Evolutionary conservation across 352 stramenopile genomes (phyloP).

Genomic region (Phytophthora megakarya): DNA sequence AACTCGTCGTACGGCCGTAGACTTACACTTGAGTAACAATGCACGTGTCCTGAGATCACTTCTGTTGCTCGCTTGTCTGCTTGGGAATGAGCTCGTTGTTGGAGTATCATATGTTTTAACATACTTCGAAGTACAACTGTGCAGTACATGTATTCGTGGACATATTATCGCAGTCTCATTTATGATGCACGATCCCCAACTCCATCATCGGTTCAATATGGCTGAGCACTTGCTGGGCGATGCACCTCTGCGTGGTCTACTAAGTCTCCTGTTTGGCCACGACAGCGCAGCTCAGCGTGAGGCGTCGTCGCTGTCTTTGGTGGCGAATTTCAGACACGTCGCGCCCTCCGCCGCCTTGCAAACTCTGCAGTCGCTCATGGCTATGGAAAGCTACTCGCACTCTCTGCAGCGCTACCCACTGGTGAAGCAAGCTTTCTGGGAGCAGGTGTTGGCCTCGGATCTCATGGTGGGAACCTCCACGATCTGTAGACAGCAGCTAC

Average conservation of each 20-base stretch:
- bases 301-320: conserved; percentile 32
- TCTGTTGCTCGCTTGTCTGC: too few species aligned
- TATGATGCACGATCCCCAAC: conserved; percentile 3
- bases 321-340: conserved; percentile 29
- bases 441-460: conserved; percentile 31
- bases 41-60: too few species aligned
- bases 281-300: conserved; percentile 30
- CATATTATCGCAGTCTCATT: not conserved
- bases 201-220: not conserved
- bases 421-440: conserved; percentile 45
- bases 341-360: not conserved
- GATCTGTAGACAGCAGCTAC: conserved; percentile 20
- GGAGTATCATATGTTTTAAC: too few species aligned
- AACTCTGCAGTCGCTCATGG: conserved; percentile 12
- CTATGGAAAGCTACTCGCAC: conserved; percentile 37
- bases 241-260: conserved; percentile 26
- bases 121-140: too few species aligned
- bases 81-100: too few species aligned
- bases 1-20: too few species aligned
- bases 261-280: conserved; percentile 27
- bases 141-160: too few species aligned
- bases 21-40: too few species aligned
- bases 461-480: conserved; percentile 14
- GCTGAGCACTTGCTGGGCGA: conserved; percentile 15
- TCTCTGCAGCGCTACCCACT: conserved; percentile 35